Percentiles rank a stretch among this genome's conserved stretches.
phyloP scores from a whole-genome alignment of 371 early-diverging fungal species.

The Capniomyces stellatus region DNA sequence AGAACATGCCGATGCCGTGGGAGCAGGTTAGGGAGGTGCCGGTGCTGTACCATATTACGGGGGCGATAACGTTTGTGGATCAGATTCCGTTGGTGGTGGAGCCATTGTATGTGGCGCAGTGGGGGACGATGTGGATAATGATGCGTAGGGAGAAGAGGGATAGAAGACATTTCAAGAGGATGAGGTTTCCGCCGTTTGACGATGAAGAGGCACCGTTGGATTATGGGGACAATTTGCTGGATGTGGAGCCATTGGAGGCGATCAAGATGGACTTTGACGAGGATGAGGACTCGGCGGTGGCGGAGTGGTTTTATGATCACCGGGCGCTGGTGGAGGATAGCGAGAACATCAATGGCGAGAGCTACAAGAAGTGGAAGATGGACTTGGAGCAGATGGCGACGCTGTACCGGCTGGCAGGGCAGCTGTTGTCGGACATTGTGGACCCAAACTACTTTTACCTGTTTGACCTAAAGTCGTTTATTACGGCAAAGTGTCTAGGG shows the following conservation, averaged over 20 bases:
- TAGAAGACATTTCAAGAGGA: constrained; percentile 94
- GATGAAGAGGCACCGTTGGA: constrained; percentile 96
- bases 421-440: constrained; percentile 78
- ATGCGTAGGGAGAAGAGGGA: constrained; percentile 97
- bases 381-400: constrained; percentile 87
- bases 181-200: constrained; percentile 96
- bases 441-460: constrained; percentile 94
- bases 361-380: constrained; percentile 81
- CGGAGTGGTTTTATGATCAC: constrained; percentile 95
- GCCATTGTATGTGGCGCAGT: constrained; percentile 91
- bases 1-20: constrained; percentile 99
- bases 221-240: constrained; percentile 94
- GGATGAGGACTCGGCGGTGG: constrained; percentile 83
- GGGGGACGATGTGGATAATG: constrained; percentile 99
- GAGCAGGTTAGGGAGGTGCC: constrained; percentile 92
- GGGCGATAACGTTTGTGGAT: constrained; percentile 96
- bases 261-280: constrained; percentile 97
- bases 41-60: constrained; percentile 96
- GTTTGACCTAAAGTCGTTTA: constrained; percentile 84
- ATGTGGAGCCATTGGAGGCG: constrained; percentile 91
- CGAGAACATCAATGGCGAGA: constrained; percentile 67
- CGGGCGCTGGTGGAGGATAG: constrained; percentile 63
- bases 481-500: constrained; percentile 93
- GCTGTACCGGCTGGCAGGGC: constrained; percentile 80
- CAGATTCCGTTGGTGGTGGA: constrained; percentile 91